phyloP scores from a whole-genome alignment of 2,329 filamentous ascomycete genomes.

The Trichoderma harzianum region DNA sequence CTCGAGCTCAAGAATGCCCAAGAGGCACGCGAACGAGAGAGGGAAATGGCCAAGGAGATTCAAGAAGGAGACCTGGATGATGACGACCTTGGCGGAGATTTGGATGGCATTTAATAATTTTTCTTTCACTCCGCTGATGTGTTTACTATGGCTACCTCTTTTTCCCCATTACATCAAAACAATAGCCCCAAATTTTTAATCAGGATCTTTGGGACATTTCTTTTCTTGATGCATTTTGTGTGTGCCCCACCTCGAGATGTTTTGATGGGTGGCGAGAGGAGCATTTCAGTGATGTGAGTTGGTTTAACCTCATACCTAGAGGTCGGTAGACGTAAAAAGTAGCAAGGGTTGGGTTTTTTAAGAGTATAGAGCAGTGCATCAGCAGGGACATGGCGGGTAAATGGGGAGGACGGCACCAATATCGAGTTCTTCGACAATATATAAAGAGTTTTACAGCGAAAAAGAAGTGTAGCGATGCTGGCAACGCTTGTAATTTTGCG shows the following conservation, averaged over 20 bases:
- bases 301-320: background rate
- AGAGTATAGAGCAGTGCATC: background rate
- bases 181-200: background rate
- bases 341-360: background rate
- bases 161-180: conserved; percentile 7
- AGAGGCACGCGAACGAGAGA: conserved; percentile 93
- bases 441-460: background rate
- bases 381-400: background rate
- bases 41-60: conserved; percentile 98
- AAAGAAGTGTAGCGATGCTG: background rate
- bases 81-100: conserved; percentile 91
- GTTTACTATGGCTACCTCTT: conserved; percentile 19
- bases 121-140: conserved; percentile 15
- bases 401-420: background rate
- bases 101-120: conserved; percentile 78
- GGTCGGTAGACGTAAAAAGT: background rate
- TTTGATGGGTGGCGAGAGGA: background rate
- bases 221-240: background rate
- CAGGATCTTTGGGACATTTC: background rate
- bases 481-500: background rate
- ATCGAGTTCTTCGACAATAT: background rate
- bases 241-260: background rate
- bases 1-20: conserved; percentile 97
- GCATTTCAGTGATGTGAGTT: background rate
- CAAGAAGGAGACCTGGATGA: conserved; percentile 96